Conservation (phyloP, 805 yeast genomes). For the Pichia kluyveri region DNA sequence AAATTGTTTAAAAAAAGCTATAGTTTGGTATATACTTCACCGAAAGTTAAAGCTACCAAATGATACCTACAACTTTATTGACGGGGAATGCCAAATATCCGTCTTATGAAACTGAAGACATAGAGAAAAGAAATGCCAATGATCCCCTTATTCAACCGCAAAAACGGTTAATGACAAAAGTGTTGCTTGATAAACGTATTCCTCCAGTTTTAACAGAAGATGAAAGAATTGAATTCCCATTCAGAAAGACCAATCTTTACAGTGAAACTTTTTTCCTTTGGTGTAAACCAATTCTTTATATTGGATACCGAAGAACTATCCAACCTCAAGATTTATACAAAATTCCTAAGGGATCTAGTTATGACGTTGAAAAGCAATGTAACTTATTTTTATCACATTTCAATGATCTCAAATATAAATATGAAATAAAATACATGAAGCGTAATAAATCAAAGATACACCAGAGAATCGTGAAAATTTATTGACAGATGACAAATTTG, state of each 20-base stretch:
- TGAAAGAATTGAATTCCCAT: constrained; percentile 41
- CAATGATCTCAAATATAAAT: constrained; percentile 21
- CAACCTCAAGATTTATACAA: constrained; percentile 55
- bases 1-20: no score
- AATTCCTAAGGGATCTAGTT: constrained; percentile 28
- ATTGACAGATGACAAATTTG: constrained; percentile 27
- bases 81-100: neutral
- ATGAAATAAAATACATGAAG: constrained; percentile 25
- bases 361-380: constrained; percentile 33
- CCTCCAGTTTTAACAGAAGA: constrained; percentile 47
- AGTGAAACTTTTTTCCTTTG: constrained; percentile 51
- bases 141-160: constrained; percentile 24
- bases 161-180: constrained; percentile 26
- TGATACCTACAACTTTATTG: no score
- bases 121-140: constrained; percentile 9
- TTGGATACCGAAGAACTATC: constrained; percentile 65
- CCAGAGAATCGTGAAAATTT: constrained; percentile 26
- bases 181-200: constrained; percentile 25
- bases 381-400: constrained; percentile 29
- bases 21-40: no score
- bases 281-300: constrained; percentile 53
- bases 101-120: constrained; percentile 11
- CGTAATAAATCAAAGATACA: constrained; percentile 25
- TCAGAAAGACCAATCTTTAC: constrained; percentile 29
- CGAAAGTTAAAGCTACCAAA: no score